Conservation (phyloP, 2,329 filamentous ascomycete genomes). For the Neofusicoccum cordaticola region DNA sequence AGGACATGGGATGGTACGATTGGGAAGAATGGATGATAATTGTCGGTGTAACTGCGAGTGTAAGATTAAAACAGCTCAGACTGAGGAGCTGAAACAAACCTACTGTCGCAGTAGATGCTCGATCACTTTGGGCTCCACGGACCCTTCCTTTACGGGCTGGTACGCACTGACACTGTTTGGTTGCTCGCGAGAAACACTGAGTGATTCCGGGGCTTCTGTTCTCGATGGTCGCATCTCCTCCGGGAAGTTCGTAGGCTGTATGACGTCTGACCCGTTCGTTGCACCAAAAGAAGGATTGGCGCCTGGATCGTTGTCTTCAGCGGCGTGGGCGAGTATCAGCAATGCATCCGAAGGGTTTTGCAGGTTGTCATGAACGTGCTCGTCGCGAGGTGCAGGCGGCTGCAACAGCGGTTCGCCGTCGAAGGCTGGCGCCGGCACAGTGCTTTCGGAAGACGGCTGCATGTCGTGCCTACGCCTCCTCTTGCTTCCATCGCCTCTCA, state of each 20-base stretch:
- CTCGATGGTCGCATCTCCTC: not conserved
- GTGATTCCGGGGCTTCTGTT: not conserved
- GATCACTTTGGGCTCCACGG: not conserved
- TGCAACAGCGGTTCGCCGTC: not conserved
- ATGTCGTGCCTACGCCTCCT: not conserved
- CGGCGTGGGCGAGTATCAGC: constrained; percentile 16
- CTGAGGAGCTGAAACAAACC: not conserved
- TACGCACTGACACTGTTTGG: not conserved
- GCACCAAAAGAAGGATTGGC: too few species aligned
- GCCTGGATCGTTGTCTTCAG: not conserved
- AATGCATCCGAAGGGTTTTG: constrained; percentile 17
- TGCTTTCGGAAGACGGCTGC: not conserved
- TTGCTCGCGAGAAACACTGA: not conserved
- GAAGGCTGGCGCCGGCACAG: not conserved
- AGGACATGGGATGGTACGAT: constrained; percentile 6
- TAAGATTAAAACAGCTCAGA: not conserved
- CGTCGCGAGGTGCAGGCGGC: not conserved
- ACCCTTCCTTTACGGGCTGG: not conserved
- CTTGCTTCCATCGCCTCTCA: not conserved
- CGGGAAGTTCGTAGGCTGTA: not conserved
- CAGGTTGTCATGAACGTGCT: not conserved
- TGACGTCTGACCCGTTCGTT: not conserved
- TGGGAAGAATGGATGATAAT: constrained; percentile 18
- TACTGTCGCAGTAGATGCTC: constrained; percentile 1
- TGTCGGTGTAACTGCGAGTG: constrained; percentile 10